Evolutionary conservation across 2,329 filamentous ascomycete species (phyloP).

Genomic region (Colletotrichum agaves): DNA sequence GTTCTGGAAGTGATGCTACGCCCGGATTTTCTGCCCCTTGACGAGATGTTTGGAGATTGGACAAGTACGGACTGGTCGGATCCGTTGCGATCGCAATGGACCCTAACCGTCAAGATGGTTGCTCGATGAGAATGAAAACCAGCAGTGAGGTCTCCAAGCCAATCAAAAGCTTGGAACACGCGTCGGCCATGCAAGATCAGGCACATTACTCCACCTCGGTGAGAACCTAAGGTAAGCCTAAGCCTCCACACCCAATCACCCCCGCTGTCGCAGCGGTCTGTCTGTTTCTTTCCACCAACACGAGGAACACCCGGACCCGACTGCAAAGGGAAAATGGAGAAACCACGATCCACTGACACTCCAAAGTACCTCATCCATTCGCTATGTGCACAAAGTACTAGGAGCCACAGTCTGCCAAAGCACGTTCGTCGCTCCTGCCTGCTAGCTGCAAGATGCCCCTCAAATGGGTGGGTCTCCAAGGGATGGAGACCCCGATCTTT

Average conservation of each 20-base stretch:
- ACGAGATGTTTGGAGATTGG: background rate
- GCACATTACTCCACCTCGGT: conserved; percentile 36
- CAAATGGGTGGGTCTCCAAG: conserved; percentile 6
- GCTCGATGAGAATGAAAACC: conserved; percentile 1
- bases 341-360: background rate
- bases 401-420: background rate
- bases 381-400: background rate
- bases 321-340: background rate
- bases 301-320: background rate
- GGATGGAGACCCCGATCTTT: conserved; percentile 21
- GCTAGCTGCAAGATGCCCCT: conserved; percentile 9
- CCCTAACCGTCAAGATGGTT: background rate
- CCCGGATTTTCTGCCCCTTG: background rate
- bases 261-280: background rate
- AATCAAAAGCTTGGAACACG: background rate
- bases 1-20: conserved; percentile 9
- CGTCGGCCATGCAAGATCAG: conserved; percentile 32
- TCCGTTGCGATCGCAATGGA: conserved; percentile 2
- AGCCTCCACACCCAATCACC: conserved; percentile 17
- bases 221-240: too few species aligned
- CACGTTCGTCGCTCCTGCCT: conserved; percentile 4
- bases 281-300: background rate
- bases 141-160: background rate
- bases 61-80: conserved; percentile 3
- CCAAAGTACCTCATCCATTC: background rate